Conservation (phyloP, 2,329 filamentous ascomycete species). For the Xylogone sp. region DNA sequence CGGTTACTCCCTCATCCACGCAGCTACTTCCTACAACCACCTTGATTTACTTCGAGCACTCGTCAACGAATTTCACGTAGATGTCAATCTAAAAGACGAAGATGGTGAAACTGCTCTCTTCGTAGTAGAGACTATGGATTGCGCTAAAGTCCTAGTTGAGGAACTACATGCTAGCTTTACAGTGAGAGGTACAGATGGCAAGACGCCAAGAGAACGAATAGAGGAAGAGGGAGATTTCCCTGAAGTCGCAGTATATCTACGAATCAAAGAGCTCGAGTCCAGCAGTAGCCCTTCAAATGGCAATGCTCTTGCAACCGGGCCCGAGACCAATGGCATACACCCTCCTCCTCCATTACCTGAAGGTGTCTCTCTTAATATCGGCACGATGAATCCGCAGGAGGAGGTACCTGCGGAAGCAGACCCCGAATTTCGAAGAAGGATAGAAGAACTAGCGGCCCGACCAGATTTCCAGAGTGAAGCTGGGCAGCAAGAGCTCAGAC, state of each 20-base stretch:
- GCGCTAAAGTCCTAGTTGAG: slow-evolving; percentile 76
- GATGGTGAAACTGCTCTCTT: slow-evolving; percentile 95
- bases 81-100: slow-evolving; percentile 80
- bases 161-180: slow-evolving; percentile 70
- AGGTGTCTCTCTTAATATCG: slow-evolving; percentile 74
- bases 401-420: slow-evolving; percentile 65
- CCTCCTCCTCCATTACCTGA: slow-evolving; percentile 63
- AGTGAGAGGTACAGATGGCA: slow-evolving; percentile 64
- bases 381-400: slow-evolving; percentile 65
- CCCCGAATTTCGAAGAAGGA: slow-evolving; percentile 77
- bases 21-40: slow-evolving; percentile 89
- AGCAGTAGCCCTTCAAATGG: slow-evolving; percentile 23
- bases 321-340: slow-evolving; percentile 13
- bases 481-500: slow-evolving; percentile 74
- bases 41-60: slow-evolving; percentile 73
- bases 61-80: slow-evolving; percentile 70
- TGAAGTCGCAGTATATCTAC: slow-evolving; percentile 69
- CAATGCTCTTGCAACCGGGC: slow-evolving; percentile 22
- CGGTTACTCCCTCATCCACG: slow-evolving; percentile 92
- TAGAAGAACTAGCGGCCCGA: slow-evolving; percentile 81
- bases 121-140: slow-evolving; percentile 76
- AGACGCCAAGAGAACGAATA: slow-evolving; percentile 79
- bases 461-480: slow-evolving; percentile 80
- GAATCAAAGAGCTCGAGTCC: slow-evolving; percentile 30
- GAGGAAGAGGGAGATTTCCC: slow-evolving; percentile 74